These are phyloP conservation scores for Phytophthora pluvialis DNA, from an alignment of 352 stramenopile species.

Conservation along the genomic window DNA sequence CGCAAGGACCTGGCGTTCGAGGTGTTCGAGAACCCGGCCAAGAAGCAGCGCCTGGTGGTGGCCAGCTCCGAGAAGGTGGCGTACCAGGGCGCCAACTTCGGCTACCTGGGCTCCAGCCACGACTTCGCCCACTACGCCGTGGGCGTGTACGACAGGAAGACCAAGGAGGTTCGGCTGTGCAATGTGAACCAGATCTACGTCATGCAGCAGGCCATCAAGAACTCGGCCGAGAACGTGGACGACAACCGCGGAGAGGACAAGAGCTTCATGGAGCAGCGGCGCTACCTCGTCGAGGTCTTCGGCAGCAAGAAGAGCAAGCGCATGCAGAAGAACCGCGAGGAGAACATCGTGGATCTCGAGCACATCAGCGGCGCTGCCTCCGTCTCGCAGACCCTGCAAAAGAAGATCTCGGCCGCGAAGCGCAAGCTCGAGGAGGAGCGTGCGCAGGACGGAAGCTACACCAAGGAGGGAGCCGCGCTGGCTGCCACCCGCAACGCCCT, in stretches of 20 bases:
- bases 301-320: slow-evolving; percentile 87
- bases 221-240: slow-evolving; percentile 68
- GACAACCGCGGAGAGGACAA: slow-evolving; percentile 66
- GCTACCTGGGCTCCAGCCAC: slow-evolving; percentile 74
- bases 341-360: slow-evolving; percentile 82
- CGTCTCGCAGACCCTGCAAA: slow-evolving; percentile 73
- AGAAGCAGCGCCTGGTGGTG: slow-evolving; percentile 85
- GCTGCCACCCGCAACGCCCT: slow-evolving; percentile 67
- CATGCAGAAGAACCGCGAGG: slow-evolving; percentile 82
- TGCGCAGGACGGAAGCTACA: slow-evolving; percentile 58
- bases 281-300: slow-evolving; percentile 81
- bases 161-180: slow-evolving; percentile 72
- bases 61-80: slow-evolving; percentile 80
- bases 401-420: slow-evolving; percentile 73
- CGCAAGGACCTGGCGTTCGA: slow-evolving; percentile 75
- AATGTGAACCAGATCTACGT: slow-evolving; percentile 88
- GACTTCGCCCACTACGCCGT: slow-evolving; percentile 79
- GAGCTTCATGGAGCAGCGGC: slow-evolving; percentile 71
- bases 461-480: slow-evolving; percentile 59
- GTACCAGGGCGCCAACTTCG: slow-evolving; percentile 89
- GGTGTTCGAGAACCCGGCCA: slow-evolving; percentile 80
- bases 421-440: slow-evolving; percentile 56
- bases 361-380: slow-evolving; percentile 78
- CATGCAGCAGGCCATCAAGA: slow-evolving; percentile 86
- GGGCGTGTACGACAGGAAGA: slow-evolving; percentile 80